phyloP scores from a whole-genome alignment of 495 filamentous ascomycete species.

The Glutinoglossum americanum region DNA sequence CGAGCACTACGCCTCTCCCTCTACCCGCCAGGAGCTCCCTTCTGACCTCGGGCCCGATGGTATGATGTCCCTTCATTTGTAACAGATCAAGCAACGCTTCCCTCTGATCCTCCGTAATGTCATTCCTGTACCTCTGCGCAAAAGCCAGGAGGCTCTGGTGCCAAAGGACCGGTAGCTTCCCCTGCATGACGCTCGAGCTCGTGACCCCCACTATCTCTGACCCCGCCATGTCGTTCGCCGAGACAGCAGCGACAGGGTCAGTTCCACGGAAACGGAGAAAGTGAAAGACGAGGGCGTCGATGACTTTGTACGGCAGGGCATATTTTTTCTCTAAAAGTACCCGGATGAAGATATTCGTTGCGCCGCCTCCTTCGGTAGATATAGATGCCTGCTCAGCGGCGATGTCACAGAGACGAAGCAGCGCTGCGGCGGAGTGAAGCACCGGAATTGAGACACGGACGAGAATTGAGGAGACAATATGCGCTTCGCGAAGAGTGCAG shows the following conservation, averaged over 20 bases:
- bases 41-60: conserved; percentile 77
- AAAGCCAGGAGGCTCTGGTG: conserved; percentile 78
- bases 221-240: conserved; percentile 24
- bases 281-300: conserved; percentile 89
- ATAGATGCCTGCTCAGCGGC: conserved; percentile 62
- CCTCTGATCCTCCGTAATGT: conserved; percentile 80
- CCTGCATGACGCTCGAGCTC: conserved; percentile 19
- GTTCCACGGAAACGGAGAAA: conserved; percentile 62
- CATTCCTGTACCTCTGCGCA: conserved; percentile 81
- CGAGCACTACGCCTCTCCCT: conserved; percentile 56
- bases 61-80: conserved; percentile 65
- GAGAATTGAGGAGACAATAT: conserved; percentile 70
- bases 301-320: conserved; percentile 80
- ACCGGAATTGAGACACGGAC: conserved; percentile 65
- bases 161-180: conserved; percentile 56
- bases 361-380: conserved; percentile 49
- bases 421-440: conserved; percentile 75
- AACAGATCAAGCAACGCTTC: conserved; percentile 81
- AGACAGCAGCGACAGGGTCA: conserved; percentile 19
- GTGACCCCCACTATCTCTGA: conserved; percentile 23
- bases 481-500: conserved; percentile 76
- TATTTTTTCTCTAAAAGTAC: conserved; percentile 91
- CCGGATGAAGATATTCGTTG: conserved; percentile 84
- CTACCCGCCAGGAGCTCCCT: conserved; percentile 78
- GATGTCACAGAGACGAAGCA: conserved; percentile 82